Evolutionary conservation across 2,329 filamentous ascomycete species (phyloP), one percentile per base, ranked within the genome.

Genomic region (Penicillium sp.): DNA sequence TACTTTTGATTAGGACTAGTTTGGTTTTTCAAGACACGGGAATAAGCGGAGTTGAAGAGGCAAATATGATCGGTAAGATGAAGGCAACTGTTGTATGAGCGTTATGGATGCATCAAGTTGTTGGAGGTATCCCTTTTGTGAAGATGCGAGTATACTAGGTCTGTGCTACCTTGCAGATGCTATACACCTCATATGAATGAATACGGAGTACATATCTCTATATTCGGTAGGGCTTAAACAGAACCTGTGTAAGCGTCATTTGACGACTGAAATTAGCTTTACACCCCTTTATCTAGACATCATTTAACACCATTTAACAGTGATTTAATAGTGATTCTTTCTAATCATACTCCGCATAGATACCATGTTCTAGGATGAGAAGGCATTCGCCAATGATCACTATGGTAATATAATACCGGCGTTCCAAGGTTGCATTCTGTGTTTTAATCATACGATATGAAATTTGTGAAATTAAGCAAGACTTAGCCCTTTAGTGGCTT

Each of bases 1-100:
- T 61, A 61, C 53, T 57, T 61, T 60, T 50, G 50, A 3, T 49
- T 25, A 29, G 33, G 50, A 57, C 50, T 58, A 50, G 53, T 60
- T 51, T 51, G 31, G 45, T 52, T 48, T 59, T 38, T 27, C 33
- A 31, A 53, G 44, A 41, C 27, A 31, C 13, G 21, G 29, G 10
- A 9, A 21, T 34, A n/a, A 15, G 15, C 7, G 29, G 16, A 5
- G 16, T 21, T 2, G 29, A 21, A 29, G 34, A 40, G 25, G 34
- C 16, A 19, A 50, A 50, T 39, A 25, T 38, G 34, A 36, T 21
- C 34, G 2, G 16, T 50, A 50, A 27, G 34, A 50, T 16, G 23
- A 16, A 40, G n/a, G 29, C 4, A 51, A 51, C 10, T 25, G 9
- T 41, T 2, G 16, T 23, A 10, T 13, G 19, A 41, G 13, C 8